Conservation (phyloP, 805 yeast genomes). For the Candida easanensis region DNA sequence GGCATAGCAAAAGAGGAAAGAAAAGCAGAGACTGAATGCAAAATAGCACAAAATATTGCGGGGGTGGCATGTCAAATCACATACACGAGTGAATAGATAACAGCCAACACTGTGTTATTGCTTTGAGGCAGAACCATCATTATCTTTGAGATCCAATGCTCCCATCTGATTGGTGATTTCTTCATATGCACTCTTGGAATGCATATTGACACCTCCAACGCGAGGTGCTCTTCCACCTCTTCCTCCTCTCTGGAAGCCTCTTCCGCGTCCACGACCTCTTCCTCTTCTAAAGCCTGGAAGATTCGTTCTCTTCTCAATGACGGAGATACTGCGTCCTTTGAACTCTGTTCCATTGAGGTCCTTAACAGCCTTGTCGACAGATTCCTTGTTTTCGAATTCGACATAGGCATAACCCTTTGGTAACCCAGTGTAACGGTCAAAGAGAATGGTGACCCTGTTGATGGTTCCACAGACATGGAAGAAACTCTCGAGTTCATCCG, state of each 20-base stretch:
- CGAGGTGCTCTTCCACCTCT: slow-evolving; percentile 20
- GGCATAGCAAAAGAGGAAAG: too few species aligned
- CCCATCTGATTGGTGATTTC: neutral
- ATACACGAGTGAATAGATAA: too few species aligned
- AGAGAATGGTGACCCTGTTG: slow-evolving; percentile 50
- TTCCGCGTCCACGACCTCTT: slow-evolving; percentile 19
- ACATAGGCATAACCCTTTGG: slow-evolving; percentile 65
- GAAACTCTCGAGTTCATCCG: slow-evolving; percentile 46
- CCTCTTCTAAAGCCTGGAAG: slow-evolving; percentile 42
- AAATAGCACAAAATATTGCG: too few species aligned
- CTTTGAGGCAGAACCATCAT: too few species aligned
- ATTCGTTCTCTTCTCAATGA: slow-evolving; percentile 52
- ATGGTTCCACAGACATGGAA: slow-evolving; percentile 45
- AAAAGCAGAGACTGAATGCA: too few species aligned
- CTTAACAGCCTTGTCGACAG: slow-evolving; percentile 46
- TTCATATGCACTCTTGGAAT: neutral
- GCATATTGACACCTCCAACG: slow-evolving; percentile 2
- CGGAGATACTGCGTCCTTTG: slow-evolving; percentile 45
- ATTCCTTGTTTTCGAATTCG: slow-evolving; percentile 45
- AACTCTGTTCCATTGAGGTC: slow-evolving; percentile 40
- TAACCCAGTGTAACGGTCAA: slow-evolving; percentile 41
- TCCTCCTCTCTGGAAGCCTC: slow-evolving; percentile 13
- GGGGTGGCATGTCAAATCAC: too few species aligned
- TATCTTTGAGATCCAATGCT: neutral
- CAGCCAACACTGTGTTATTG: too few species aligned